phyloP scores from a whole-genome alignment of 768 basidiomycete genomes.

The Russula sp. region DNA sequence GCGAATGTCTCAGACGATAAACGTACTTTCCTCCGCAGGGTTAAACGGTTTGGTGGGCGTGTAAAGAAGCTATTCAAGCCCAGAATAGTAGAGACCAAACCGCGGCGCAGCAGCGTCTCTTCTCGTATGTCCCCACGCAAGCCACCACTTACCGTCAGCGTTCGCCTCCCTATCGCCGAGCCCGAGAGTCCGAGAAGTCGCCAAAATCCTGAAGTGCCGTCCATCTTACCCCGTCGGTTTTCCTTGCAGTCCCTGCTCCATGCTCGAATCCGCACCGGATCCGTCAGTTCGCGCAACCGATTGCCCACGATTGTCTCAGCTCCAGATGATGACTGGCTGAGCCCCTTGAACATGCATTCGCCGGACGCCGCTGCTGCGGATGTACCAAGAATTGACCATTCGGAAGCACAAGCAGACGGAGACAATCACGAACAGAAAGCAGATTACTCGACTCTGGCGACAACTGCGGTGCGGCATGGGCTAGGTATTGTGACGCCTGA shows the following conservation, averaged over 20 bases:
- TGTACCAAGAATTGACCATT: neutral
- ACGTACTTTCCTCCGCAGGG: conserved; percentile 23
- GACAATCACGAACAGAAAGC: conserved; percentile 2
- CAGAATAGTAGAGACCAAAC: conserved; percentile 14
- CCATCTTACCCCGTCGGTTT: conserved; percentile 19
- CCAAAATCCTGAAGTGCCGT: neutral
- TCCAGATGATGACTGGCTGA: conserved; percentile 9
- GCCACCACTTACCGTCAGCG: conserved; percentile 9
- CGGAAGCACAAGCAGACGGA: neutral
- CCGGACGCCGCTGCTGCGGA: neutral
- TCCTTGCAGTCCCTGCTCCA: conserved; percentile 27
- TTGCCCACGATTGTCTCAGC: conserved; percentile 17
- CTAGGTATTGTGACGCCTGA: neutral
- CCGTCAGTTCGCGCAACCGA: conserved; percentile 12
- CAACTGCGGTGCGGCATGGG: conserved; percentile 1
- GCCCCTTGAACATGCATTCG: neutral
- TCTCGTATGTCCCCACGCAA: conserved; percentile 14
- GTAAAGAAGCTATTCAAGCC: conserved; percentile 26
- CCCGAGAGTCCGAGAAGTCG: conserved; percentile 19
- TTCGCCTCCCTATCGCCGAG: conserved; percentile 12
- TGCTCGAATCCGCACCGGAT: conserved; percentile 15
- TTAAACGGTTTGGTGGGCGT: conserved; percentile 27
- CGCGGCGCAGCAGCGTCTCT: conserved; percentile 13
- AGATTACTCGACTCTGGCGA: neutral
- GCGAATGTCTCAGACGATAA: conserved; percentile 10